Evolutionary conservation across 2,329 filamentous ascomycete species (phyloP).

Genomic region (Dactylonectria estremocensis): DNA sequence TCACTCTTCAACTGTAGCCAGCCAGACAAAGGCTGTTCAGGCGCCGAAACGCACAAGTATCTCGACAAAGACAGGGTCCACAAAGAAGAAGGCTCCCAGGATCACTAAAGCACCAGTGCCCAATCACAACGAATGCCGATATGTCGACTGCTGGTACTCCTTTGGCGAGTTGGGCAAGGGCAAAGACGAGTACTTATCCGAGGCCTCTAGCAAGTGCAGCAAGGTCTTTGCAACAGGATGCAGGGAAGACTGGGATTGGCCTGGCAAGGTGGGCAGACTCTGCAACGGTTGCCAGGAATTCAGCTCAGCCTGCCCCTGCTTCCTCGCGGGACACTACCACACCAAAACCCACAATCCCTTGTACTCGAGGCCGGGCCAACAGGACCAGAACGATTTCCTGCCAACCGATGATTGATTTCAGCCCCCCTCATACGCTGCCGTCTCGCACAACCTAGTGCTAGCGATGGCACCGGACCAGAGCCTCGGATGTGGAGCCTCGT

Average conservation of each 20-base stretch:
- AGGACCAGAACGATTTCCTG: not conserved
- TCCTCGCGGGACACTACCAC: conserved; percentile 32
- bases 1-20: not conserved
- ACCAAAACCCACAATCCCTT: conserved; percentile 23
- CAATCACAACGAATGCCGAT: conserved; percentile 18
- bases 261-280: conserved; percentile 26
- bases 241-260: conserved; percentile 17
- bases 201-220: conserved; percentile 24
- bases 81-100: conserved; percentile 6
- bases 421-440: not conserved
- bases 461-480: conserved; percentile 4
- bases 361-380: conserved; percentile 9
- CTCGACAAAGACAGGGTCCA: too few relatives aligned
- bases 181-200: conserved; percentile 1
- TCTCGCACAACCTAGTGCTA: not conserved
- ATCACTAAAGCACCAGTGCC: conserved; percentile 18
- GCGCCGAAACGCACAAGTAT: not conserved
- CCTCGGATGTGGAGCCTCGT: conserved; percentile 23
- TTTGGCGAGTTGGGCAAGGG: conserved; percentile 23
- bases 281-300: conserved; percentile 32
- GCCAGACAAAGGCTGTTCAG: not conserved
- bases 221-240: conserved; percentile 22
- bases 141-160: conserved; percentile 34
- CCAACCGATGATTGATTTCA: conserved; percentile 1
- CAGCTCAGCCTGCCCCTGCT: conserved; percentile 36